phyloP scores from a whole-genome alignment of 805 yeast genomes.

The Wickerhamiella azyma region DNA sequence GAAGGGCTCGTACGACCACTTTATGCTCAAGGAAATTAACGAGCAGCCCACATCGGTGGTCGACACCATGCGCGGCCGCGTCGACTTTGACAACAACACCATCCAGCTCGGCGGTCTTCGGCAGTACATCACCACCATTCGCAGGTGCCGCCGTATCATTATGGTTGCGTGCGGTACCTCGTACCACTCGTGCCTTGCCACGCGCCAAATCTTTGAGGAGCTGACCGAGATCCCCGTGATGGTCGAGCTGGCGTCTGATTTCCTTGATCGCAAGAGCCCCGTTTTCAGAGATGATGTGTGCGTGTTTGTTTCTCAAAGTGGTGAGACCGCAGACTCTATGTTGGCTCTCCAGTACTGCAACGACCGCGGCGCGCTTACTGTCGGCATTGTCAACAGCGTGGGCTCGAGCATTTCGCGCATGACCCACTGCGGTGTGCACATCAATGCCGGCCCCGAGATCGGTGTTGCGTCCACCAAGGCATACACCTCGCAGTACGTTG shows the following conservation, averaged over 20 bases:
- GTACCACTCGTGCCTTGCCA: constrained; percentile 94
- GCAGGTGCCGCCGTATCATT: constrained; percentile 87
- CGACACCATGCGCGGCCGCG: constrained; percentile 98
- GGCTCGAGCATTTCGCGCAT: constrained; percentile 95
- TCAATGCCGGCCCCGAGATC: constrained; percentile 98
- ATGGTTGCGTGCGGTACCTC: constrained; percentile 99
- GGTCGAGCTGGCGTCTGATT: constrained; percentile 24
- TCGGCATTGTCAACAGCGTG: constrained; percentile 94
- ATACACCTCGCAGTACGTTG: constrained; percentile 95
- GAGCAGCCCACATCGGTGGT: constrained; percentile 98
- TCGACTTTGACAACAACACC: constrained; percentile 68
- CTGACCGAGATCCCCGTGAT: constrained; percentile 48
- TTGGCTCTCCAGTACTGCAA: constrained; percentile 88
- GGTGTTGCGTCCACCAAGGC: constrained; percentile 99
- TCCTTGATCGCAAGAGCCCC: constrained; percentile 83
- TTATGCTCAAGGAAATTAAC: constrained; percentile 96
- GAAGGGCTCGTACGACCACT: constrained; percentile 94
- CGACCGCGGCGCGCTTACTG: constrained; percentile 93
- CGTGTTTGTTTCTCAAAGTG: constrained; percentile 94
- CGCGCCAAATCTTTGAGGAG: constrained; percentile 92
- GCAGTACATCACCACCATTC: constrained; percentile 68
- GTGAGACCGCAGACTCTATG: constrained; percentile 97
- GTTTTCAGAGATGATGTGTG: constrained; percentile 97
- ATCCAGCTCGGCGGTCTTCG: constrained; percentile 85
- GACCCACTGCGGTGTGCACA: constrained; percentile 98